Percentiles rank a stretch among this genome's conserved stretches.
These are phyloP conservation scores for Candida quercuum DNA, from an alignment of 805 yeast species.

Conservation along the genomic window DNA sequence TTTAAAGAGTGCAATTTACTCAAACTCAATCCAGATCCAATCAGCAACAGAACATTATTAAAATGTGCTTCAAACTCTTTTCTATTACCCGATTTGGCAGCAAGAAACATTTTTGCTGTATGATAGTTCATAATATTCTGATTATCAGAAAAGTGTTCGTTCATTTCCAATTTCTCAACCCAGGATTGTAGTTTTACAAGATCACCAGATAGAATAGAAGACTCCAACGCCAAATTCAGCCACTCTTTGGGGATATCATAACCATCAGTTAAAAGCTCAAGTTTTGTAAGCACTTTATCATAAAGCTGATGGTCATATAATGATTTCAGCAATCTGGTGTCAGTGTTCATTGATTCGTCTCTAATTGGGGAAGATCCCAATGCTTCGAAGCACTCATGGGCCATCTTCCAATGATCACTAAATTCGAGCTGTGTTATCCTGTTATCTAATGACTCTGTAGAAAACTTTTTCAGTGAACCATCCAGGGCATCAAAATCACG, in stretches of 20 bases:
- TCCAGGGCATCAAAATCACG: conserved; percentile 88
- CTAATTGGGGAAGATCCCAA: conserved; percentile 38
- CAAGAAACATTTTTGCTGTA: conserved; percentile 56
- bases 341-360: conserved; percentile 22
- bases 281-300: conserved; percentile 37
- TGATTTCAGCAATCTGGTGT: conserved; percentile 62
- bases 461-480: conserved; percentile 73
- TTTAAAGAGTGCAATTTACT: conserved; percentile 46
- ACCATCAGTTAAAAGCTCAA: conserved; percentile 10
- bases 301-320: conserved; percentile 73
- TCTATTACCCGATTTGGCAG: conserved; percentile 32
- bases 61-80: conserved; percentile 34
- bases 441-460: conserved; percentile 65
- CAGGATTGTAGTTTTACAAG: conserved; percentile 47
- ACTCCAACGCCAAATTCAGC: conserved; percentile 65
- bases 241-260: conserved; percentile 34
- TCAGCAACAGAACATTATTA: conserved; percentile 44
- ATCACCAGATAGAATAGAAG: conserved; percentile 65
- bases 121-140: conserved; percentile 52
- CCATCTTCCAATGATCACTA: conserved; percentile 80
- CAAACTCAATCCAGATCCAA: conserved; percentile 56
- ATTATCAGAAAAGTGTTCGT: conserved; percentile 40
- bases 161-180: conserved; percentile 47
- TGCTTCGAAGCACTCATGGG: conserved; percentile 78
- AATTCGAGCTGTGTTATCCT: conserved; percentile 78